Evolutionary conservation across 257 asterid genomes (phyloP).

Genomic region (Scutellaria baicalensis): DNA sequence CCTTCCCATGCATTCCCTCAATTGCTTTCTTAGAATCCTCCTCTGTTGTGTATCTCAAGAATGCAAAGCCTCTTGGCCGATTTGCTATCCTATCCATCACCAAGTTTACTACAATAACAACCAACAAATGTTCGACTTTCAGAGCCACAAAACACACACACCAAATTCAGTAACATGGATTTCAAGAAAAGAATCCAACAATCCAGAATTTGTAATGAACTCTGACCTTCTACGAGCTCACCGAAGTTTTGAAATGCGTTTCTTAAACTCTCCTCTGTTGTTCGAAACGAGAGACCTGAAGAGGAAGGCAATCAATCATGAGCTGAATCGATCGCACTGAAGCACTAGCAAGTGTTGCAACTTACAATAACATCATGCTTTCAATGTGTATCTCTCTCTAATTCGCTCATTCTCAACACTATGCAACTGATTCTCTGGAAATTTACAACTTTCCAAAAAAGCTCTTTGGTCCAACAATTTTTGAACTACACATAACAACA

Average conservation of each 20-base stretch:
- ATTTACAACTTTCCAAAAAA: neutral
- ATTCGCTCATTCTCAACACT: neutral
- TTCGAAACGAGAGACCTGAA: conserved; percentile 77
- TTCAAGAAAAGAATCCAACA: neutral
- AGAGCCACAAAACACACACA: neutral
- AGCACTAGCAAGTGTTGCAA: neutral
- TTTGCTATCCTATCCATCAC: conserved; percentile 87
- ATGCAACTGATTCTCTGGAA: neutral
- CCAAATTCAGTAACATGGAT: neutral
- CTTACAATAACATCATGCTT: neutral
- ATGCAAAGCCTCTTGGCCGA: conserved; percentile 86
- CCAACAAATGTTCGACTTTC: neutral
- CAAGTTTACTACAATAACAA: conserved; percentile 45
- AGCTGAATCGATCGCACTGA: neutral
- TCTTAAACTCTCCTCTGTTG: conserved; percentile 66
- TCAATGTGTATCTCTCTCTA: neutral
- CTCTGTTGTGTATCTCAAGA: conserved; percentile 52
- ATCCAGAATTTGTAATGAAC: neutral
- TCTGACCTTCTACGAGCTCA: conserved; percentile 64
- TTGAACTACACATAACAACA: neutral
- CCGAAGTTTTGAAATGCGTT: conserved; percentile 63
- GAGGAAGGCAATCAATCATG: neutral
- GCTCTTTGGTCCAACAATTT: neutral
- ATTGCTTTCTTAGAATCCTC: conserved; percentile 76
- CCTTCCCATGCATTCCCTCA: conserved; percentile 98